Evolutionary conservation across 257 asterid genomes (phyloP), one percentile per base, ranked within the genome.

Genomic region (Galeopsis tetrahit): DNA sequence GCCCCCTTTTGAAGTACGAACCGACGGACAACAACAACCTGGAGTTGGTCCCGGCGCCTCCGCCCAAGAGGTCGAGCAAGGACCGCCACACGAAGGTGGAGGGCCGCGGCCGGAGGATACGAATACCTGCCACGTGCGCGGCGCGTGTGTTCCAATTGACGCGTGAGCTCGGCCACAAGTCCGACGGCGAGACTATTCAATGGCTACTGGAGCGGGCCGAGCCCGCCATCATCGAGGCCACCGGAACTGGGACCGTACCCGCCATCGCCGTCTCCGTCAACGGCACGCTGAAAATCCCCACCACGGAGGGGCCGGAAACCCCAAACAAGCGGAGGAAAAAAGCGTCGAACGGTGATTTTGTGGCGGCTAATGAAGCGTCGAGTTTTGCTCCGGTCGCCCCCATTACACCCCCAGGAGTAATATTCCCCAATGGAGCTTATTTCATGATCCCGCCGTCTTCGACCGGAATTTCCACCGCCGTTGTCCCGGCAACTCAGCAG

Each of bases 81-180:
- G 97, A 91, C 85, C 88, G 97, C 4, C 97, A 91, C 79, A 89
- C 96, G 6, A 91, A 91, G 77, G 97, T 91, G 66, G 94, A 91
- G 82, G 97, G 97, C 1, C 94, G 96, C 2, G 96, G 97, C 39
- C 72, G 97, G 78, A 82, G 97, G 68, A 83, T 90, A 51, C 96
- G 97, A 0, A 88, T 90, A 86, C 89, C 93, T 4, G 93, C 96
- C 7, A 76, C 93, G 5, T 87, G 93, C 72, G 97, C 97, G 0
- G 94, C 97, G 4, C 85, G 96, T 59, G 84, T 90, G 63, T 88
- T 90, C 69, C 96, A 88, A 63, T 78, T 90, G 67, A 90, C 97
- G 10, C 72, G 88, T 38, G 97, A 90, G 62, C 84, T 90, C 0
- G 96, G 96, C 1, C 90, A 82, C 72, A 91, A 89, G 61, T 87